A percentile compares a stretch with the other conserved stretches of the same genome.
Evolutionary conservation across 2,329 filamentous ascomycete genomes (phyloP).

Genomic region (Proliferodiscus dingleyae): DNA sequence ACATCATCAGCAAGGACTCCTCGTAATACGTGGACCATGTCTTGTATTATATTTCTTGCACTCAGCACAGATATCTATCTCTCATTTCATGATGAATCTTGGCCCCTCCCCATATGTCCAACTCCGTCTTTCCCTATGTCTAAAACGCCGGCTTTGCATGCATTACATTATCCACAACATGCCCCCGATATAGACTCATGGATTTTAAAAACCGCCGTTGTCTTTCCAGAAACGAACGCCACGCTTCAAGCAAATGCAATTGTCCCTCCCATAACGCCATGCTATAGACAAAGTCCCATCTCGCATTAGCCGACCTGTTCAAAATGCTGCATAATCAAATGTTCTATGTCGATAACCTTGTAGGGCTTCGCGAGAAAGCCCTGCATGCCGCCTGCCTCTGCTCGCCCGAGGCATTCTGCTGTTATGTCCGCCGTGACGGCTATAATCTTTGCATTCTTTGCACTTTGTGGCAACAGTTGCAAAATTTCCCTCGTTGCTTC

Average conservation of each 20-base stretch:
- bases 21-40: not conserved
- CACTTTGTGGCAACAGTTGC: constrained; percentile 21
- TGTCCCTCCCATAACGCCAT: not conserved
- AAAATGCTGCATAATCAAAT: constrained; percentile 39
- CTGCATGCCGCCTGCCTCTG: constrained; percentile 48
- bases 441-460: constrained; percentile 36
- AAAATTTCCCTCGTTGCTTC: constrained; percentile 62
- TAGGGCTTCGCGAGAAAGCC: constrained; percentile 53
- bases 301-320: not conserved
- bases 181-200: too few species aligned
- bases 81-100: not conserved
- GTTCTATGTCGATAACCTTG: constrained; percentile 48
- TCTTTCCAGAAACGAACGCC: too few species aligned
- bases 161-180: not conserved
- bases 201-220: too few species aligned
- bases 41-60: not conserved
- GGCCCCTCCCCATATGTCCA: not conserved
- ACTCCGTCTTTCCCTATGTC: not conserved
- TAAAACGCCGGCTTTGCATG: not conserved
- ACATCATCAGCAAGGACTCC: not conserved
- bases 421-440: constrained; percentile 54
- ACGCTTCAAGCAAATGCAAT: not conserved
- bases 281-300: not conserved
- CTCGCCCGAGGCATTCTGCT: constrained; percentile 43
- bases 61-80: not conserved